Evolutionary conservation across 2,329 filamentous ascomycete species (phyloP), one percentile per base, ranked within the genome.

Genomic region (Scytalidium sp.): DNA sequence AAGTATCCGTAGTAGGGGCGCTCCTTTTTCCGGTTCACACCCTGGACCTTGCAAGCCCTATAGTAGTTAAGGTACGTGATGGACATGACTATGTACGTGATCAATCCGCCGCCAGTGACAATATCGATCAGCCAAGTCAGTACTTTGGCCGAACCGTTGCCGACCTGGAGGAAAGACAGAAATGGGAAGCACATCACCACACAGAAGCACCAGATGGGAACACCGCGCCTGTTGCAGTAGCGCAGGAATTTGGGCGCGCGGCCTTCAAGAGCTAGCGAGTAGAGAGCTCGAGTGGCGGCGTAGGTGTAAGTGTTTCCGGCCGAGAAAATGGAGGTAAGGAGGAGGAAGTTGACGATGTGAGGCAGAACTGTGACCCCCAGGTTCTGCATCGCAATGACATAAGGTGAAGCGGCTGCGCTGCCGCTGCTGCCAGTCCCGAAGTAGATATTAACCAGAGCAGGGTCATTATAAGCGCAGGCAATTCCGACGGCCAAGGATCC

Each of bases 261-360:
- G 13, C 45, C 45, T 27, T 47, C 45, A 25, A 47, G 45, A 17
- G 45, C 23, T 5, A 47, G 20, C 10, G 25, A 36, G 25, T 47
- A 39, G 9, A 47, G 21, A 1, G 45, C 41, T 27, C 45, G 21
- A 17, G 45, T 41, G 20, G 45, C 45, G n/a, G 25, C 27, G n/a
- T 47, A 47, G 49, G 80, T 72, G 68, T 80, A 80, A 0, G 78
- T 76, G 60, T 80, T 81, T 21, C 76, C 78, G 8, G 78, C 78
- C 1, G 77, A 80, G 76, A 77, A 81, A 1, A 83, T 84, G 2
- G 80, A 84, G 10, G 83, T 84, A 47, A 87, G 71, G 56, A 87
- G 79, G n/a, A 81, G 81, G 29, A 76, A 83, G 61, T 87, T 87
- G 71, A 87, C 85, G 59, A 86, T 75, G 54, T 81, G 79, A 60